Base-by-base conservation (phyloP, 1,284 basidiomycete genomes). In the Mycena sp. region DNA sequence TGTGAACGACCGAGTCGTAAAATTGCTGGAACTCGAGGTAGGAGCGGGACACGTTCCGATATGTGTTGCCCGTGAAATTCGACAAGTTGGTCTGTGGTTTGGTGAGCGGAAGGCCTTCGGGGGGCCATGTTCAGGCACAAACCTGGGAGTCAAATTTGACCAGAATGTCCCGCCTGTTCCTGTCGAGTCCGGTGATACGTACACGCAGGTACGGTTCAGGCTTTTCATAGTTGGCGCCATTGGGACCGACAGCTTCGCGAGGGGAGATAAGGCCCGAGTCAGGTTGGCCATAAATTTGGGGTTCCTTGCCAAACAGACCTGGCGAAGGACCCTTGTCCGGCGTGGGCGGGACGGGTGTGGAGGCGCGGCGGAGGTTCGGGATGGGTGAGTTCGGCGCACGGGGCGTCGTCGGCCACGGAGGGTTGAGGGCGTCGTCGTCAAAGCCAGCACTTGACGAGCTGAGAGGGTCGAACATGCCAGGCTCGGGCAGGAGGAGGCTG, bases 121-220 rank as follows among this genome's bases (percentile, higher is more conserved):
- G 46, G 23, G 26, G 41, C 11, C 32, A 37, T 28, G 28, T 35
- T 28, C 37, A 50, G 32, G 23, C 14, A 78, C 86, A 71, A 67
- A 95, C 96, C 84, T 96, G 94, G 17, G 94, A 94, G 78, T 98
- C 96, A 67, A 98, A 88, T 71, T 94, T 90, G 74, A 98, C 83
- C 70, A 98, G 86, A 58, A 96, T 90, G 73, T 98, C 96, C 72
- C 95, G 87, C 75, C 94, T 85, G 80, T 98, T 98, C 77, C 96
- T 87, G 78, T 98, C 96, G 71, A 98, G 78, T 16, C 90, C 92
- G 12, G 93, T 92, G 64, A 98, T 92, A 72, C 94, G 85, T 48
- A 96, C 92, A 70, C 93, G 85, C 67, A 98, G 83, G 77, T 93
- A 96, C 28, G 92, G 92, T 69, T 91, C 92, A 35, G 79, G 80